Percentiles rank a stretch among this genome's conserved stretches.
Conservation (phyloP, 768 basidiomycete genomes). For the Jaapia argillacea region DNA sequence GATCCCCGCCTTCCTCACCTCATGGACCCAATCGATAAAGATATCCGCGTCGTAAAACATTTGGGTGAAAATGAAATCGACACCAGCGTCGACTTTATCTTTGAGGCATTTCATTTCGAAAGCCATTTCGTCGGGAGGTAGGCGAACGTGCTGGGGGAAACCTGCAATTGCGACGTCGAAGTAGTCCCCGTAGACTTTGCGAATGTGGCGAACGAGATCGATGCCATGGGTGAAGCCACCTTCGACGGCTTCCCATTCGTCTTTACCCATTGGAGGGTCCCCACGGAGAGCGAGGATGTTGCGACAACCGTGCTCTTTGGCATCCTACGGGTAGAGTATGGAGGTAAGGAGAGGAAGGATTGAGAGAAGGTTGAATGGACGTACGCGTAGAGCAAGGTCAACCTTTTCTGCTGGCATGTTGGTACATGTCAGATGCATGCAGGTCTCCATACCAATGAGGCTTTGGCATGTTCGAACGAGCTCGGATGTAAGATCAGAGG, state of each 20-base stretch:
- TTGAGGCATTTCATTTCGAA: conserved; percentile 82
- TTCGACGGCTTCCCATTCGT: conserved; percentile 88
- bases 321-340: conserved; percentile 46
- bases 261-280: conserved; percentile 82
- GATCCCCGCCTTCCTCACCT: conserved; percentile 77
- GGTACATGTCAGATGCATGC: conserved; percentile 98
- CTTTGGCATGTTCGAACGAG: conserved; percentile 93
- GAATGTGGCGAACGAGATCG: conserved; percentile 88
- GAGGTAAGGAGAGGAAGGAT: conserved; percentile 2
- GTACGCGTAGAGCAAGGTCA: conserved; percentile 78
- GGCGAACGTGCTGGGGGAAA: conserved; percentile 75
- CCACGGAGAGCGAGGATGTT: conserved; percentile 92
- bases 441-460: conserved; percentile 89
- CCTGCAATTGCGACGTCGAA: conserved; percentile 94
- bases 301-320: conserved; percentile 79
- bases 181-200: conserved; percentile 74
- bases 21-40: conserved; percentile 86
- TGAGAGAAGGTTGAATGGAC: conserved; percentile 18
- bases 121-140: conserved; percentile 64
- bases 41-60: conserved; percentile 95
- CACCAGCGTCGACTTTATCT: conserved; percentile 85
- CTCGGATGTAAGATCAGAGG: conserved; percentile 88
- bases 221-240: conserved; percentile 87
- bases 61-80: conserved; percentile 93
- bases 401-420: conserved; percentile 98